Evolutionary conservation across 371 early-diverging fungal species (phyloP), one percentile per base, ranked within the genome.

Genomic region (Rhizopus delemar): DNA sequence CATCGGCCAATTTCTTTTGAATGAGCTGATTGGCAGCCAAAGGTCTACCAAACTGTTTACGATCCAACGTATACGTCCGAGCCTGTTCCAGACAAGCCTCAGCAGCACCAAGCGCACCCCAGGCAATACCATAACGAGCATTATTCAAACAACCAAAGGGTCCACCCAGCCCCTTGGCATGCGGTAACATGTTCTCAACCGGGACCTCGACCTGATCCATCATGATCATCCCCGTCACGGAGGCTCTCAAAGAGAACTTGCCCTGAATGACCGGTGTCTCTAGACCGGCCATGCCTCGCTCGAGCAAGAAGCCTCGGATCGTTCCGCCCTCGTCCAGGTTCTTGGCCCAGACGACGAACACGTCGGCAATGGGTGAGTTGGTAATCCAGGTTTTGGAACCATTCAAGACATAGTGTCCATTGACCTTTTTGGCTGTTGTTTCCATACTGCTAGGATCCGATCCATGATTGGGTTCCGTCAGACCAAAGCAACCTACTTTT

Each of bases 331-430:
- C 93, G 15, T 86, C 85, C 39, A 67, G 59, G 46, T 86, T 85
- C 83, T 95, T 97, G 41, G 97, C 99, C 99, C 99, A 98, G n/a
- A 97, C 84, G 22, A 98, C 82, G 80, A 95, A 93, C n/a, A 97
- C 91, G 59, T 97, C 97, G 46, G 99, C 99, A 56, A 97, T 90
- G 22, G 99, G 99, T 38, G 97, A 93, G 85, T 97, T 96, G 60
- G 99, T 95, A 74, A 98, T 98, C 99, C 99, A 98, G 38, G 95
- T 96, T 84, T 98, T 98, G 77, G 91, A 81, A 2, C 98, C 98
- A 56, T 85, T 90, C 51, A 97, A 56, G 9, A 94, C 82, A 72
- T 90, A 98, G 36, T 79, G 78, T 32, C 90, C 91, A 55, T 88
- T 86, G 39, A 81, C 84, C 65, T 88, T 89, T 53, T 76, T 75